These are phyloP conservation scores for Favolaschia claudopus DNA, from an alignment of 768 basidiomycete genomes.

Conservation along the genomic window DNA sequence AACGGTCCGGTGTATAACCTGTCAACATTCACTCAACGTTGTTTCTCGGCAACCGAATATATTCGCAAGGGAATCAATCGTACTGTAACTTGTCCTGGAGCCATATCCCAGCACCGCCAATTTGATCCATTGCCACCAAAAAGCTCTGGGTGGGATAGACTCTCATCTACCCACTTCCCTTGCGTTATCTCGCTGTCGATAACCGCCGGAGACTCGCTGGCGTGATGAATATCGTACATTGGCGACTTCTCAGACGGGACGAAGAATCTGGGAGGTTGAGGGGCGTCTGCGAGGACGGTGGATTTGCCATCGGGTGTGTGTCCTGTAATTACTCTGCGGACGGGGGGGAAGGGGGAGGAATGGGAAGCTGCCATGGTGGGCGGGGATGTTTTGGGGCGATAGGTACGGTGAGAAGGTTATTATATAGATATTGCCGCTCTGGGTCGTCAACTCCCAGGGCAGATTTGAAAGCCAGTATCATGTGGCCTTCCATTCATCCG, in stretches of 20 bases:
- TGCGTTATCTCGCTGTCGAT: conserved; percentile 11
- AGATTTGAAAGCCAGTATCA: no score
- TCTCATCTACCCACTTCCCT: conserved; percentile 19
- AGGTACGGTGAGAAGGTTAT: no score
- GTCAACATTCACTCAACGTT: background rate
- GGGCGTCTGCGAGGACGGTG: conserved; percentile 22
- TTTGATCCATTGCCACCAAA: conserved; percentile 19
- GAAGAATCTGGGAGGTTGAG: background rate
- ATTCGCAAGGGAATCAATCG: background rate
- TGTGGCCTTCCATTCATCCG: no score
- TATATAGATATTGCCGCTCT: no score
- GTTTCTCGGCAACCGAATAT: background rate
- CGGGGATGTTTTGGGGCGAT: no score
- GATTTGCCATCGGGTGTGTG: conserved; percentile 28
- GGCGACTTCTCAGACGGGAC: background rate
- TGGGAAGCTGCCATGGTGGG: background rate
- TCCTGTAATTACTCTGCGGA: conserved; percentile 34
- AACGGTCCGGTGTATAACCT: conserved; percentile 28
- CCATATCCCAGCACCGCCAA: conserved; percentile 26
- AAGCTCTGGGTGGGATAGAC: conserved; percentile 9
- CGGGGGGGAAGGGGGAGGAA: conserved; percentile 10
- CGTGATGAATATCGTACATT: conserved; percentile 9
- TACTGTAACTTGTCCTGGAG: conserved; percentile 20
- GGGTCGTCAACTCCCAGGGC: no score
- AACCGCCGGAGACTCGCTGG: background rate